Evolutionary conservation across 169 alveolate species (phyloP), one percentile per base, ranked within the genome.

Genomic region (Haemoproteus tartakovskyi): DNA sequence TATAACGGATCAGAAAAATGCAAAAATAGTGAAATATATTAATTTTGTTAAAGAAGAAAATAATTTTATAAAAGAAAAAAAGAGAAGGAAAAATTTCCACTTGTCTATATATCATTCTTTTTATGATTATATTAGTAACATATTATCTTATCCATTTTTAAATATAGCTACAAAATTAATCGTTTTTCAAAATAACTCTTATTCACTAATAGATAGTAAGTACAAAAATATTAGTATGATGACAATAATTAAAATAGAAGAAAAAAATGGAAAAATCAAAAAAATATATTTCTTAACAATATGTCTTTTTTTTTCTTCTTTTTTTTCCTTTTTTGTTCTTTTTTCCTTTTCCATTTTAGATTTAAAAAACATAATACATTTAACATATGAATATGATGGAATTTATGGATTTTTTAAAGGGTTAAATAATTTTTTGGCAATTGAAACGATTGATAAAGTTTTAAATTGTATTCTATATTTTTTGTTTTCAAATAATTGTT

Each of bases 311-410:
- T 21, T 57, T 3, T 0, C 19, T 36, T 16, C 38, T 8, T 30
- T n/a, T 12, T 16, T 30, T 3, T 16, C 6, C 22, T 22, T 16
- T 27, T 47, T 14, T 46, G 8, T 61, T 22, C 29, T 36, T 2
- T 46, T 48, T 14, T 27, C 16, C 30, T 36, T 12, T 50, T 30
- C n/a, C 26, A 16, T 16, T 36, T n/a, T 26, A 64, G 82, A 64
- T 30, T 45, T 64, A 14, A 50, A 52, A 40, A 16, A 30, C 36
- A 51, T 64, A 6, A 45, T 52, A 30, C 82, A 41, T 30, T 45
- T 64, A 29, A 64, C 82, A 18, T 64, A 64, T 47, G 14, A 18
- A 38, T 64, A 64, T 57, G 82, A 64, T 19, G 82, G 82, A 51
- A 16, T 64, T 12, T 22, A 64, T 18, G 82, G 82, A 0, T 64